Percentiles rank a stretch among this genome's conserved stretches.
These are phyloP conservation scores for Phytophthora boehmeriae DNA, from an alignment of 352 stramenopile species.

Conservation along the genomic window DNA sequence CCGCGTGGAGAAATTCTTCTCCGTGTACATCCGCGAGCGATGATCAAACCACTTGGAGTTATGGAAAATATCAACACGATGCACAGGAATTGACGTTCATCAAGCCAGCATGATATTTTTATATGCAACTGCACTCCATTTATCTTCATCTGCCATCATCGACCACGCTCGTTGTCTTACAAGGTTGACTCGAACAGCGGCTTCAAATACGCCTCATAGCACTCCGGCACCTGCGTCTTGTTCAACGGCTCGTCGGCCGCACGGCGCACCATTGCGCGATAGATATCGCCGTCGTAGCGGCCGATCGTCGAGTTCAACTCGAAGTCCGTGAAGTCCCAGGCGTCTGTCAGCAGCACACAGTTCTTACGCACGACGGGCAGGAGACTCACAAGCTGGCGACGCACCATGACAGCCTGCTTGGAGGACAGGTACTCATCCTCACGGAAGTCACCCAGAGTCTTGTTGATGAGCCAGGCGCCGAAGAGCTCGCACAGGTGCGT, in stretches of 20 bases:
- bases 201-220: constrained; percentile 62
- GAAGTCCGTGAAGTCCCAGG: constrained; percentile 59
- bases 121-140: neutral
- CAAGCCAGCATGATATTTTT: neutral
- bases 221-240: constrained; percentile 53
- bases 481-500: constrained; percentile 43
- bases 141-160: neutral
- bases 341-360: constrained; percentile 47
- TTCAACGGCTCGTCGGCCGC: constrained; percentile 64
- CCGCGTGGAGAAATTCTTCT: constrained; percentile 77
- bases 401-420: constrained; percentile 39
- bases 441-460: constrained; percentile 56
- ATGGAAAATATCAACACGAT: neutral
- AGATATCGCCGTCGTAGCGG: constrained; percentile 76
- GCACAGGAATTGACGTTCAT: no score
- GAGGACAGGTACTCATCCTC: constrained; percentile 58
- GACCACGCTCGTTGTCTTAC: constrained; percentile 13
- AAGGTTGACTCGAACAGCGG: constrained; percentile 42
- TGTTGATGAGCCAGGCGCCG: constrained; percentile 43
- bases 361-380: constrained; percentile 54
- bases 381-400: constrained; percentile 37
- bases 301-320: constrained; percentile 76
- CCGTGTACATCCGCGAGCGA: constrained; percentile 60
- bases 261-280: constrained; percentile 58
- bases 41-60: constrained; percentile 5